Evolutionary conservation across 2,329 filamentous ascomycete species (phyloP).

Genomic region (Xylaria sp.): DNA sequence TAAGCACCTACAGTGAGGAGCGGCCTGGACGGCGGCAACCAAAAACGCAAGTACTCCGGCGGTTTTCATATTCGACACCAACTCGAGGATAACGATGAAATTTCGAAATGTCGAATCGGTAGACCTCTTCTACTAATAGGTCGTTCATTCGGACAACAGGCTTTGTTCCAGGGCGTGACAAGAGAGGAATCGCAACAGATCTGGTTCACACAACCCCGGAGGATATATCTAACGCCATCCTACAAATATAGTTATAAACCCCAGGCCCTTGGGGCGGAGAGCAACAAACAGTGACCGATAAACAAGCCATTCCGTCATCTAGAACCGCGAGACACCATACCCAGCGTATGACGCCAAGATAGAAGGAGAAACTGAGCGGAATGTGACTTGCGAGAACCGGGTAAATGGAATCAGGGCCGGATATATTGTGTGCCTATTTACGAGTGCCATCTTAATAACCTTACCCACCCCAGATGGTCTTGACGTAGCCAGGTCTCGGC

Average conservation of each 20-base stretch:
- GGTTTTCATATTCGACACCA: slow-evolving; percentile 40
- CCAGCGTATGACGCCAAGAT: slow-evolving; percentile 25
- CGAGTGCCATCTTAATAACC: slow-evolving; percentile 4
- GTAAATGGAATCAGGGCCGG: slow-evolving; percentile 28
- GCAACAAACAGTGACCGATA: slow-evolving; percentile 10
- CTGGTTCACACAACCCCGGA: neutral
- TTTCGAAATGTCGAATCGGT: neutral
- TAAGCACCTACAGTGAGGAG: slow-evolving; percentile 46
- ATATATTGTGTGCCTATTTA: slow-evolving; percentile 22
- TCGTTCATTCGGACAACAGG: neutral
- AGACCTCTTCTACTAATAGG: neutral
- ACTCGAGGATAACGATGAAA: neutral
- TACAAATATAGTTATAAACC: slow-evolving; percentile 2
- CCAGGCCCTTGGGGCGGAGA: neutral
- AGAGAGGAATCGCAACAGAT: slow-evolving; percentile 1
- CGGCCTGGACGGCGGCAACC: slow-evolving; percentile 41
- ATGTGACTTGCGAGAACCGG: slow-evolving; percentile 35
- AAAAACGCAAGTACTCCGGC: slow-evolving; percentile 40
- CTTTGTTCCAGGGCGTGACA: neutral
- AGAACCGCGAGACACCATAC: slow-evolving; percentile 29
- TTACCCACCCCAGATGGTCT: slow-evolving; percentile 7
- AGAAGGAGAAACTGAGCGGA: slow-evolving; percentile 23
- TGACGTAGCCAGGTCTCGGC: slow-evolving; percentile 18
- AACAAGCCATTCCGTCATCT: neutral
- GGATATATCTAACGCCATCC: neutral